Conservation (phyloP, 2,329 filamentous ascomycete genomes). For the Fusarium sp. region DNA sequence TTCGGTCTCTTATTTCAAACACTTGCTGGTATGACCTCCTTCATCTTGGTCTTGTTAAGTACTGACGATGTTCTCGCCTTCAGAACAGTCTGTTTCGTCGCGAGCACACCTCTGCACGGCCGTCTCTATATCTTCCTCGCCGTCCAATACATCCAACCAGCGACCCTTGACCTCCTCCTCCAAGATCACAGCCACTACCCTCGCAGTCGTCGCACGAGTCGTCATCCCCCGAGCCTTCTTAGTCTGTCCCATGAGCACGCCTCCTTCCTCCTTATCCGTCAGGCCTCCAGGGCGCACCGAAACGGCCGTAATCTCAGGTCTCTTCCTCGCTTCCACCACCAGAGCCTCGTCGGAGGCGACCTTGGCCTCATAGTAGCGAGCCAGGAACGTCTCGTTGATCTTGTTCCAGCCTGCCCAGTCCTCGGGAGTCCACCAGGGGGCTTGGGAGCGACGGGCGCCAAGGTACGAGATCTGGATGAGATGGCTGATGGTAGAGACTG, state of each 20-base stretch:
- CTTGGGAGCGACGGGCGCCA: conserved; percentile 56
- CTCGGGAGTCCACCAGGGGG: conserved; percentile 62
- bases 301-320: conserved; percentile 54
- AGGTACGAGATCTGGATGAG: conserved; percentile 71
- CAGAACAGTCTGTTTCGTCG: conserved; percentile 37
- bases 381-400: conserved; percentile 53
- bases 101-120: conserved; percentile 38
- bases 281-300: conserved; percentile 60
- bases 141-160: conserved; percentile 64
- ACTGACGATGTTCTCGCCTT: conserved; percentile 35
- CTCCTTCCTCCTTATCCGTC: conserved; percentile 57
- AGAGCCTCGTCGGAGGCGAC: conserved; percentile 64
- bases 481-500: conserved; percentile 55
- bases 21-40: not conserved
- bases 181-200: conserved; percentile 59
- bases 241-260: conserved; percentile 55
- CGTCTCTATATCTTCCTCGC: conserved; percentile 52
- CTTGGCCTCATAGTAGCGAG: conserved; percentile 65
- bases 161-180: conserved; percentile 55
- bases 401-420: conserved; percentile 54
- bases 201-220: conserved; percentile 66
- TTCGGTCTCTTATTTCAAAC: not conserved
- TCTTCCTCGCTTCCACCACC: conserved; percentile 54
- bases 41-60: not conserved
- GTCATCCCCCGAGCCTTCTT: conserved; percentile 51